Conservation (phyloP, 805 yeast species). For the Suhomyces sp. region DNA sequence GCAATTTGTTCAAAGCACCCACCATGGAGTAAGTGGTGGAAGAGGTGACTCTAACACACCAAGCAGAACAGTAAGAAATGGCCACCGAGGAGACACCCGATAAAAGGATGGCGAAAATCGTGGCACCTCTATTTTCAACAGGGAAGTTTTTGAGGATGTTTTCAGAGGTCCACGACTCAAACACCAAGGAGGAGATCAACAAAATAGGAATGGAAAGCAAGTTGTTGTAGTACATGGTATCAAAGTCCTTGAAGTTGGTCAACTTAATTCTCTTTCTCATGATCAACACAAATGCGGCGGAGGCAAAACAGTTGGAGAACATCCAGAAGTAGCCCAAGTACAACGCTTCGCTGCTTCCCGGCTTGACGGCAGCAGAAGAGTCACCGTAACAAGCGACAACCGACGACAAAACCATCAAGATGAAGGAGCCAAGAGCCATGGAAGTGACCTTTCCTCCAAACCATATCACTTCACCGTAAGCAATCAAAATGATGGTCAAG, state of each 20-base stretch:
- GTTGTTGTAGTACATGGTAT: slow-evolving; percentile 98
- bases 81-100: slow-evolving; percentile 95
- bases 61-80: slow-evolving; percentile 97
- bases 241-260: slow-evolving; percentile 94
- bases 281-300: slow-evolving; percentile 88
- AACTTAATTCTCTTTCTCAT: slow-evolving; percentile 98
- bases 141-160: slow-evolving; percentile 82
- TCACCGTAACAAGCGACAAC: slow-evolving; percentile 94
- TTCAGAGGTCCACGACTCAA: slow-evolving; percentile 91
- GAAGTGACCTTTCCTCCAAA: slow-evolving; percentile 90
- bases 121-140: slow-evolving; percentile 59
- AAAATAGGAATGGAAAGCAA: slow-evolving; percentile 89
- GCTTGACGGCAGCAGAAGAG: slow-evolving; percentile 36
- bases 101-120: slow-evolving; percentile 78
- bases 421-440: slow-evolving; percentile 85
- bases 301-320: slow-evolving; percentile 89
- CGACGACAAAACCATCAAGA: slow-evolving; percentile 93
- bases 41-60: slow-evolving; percentile 99
- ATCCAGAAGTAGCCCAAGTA: slow-evolving; percentile 92
- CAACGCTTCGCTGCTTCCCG: slow-evolving; percentile 44
- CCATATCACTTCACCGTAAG: slow-evolving; percentile 97
- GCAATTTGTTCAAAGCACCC: slow-evolving; percentile 97
- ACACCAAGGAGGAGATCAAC: slow-evolving; percentile 64
- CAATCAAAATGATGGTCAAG: slow-evolving; percentile 92
- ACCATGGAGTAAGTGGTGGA: slow-evolving; percentile 99